Evolutionary conservation across 306 rosid species (phyloP).

Genomic region (Malus fusca): DNA sequence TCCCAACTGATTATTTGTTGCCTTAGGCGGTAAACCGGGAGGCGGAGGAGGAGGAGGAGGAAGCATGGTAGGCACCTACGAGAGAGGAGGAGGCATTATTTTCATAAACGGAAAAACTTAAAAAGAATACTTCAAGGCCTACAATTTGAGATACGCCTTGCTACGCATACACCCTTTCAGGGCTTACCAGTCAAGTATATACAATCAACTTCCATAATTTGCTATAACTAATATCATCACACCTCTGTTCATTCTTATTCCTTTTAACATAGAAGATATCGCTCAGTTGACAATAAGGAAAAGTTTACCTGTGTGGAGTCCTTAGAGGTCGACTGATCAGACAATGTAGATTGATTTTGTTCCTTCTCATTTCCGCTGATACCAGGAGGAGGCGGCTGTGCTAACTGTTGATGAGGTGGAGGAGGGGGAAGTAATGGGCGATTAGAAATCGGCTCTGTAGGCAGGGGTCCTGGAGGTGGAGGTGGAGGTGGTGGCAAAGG

Average conservation of each 20-base stretch:
- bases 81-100: conserved; percentile 19
- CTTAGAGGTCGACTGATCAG: conserved; percentile 51
- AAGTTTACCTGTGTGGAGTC: conserved; percentile 53
- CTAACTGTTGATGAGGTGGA: conserved; percentile 59
- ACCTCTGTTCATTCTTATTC: not conserved
- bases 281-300: not conserved
- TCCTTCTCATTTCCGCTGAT: conserved; percentile 48
- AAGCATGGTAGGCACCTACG: conserved; percentile 53
- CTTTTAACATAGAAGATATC: conserved; percentile 4
- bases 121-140: not conserved
- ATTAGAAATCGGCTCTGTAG: conserved; percentile 57
- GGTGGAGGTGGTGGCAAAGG: conserved; percentile 86
- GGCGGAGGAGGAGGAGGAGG: conserved; percentile 96
- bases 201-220: conserved; percentile 1
- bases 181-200: conserved; percentile 1
- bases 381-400: conserved; percentile 69
- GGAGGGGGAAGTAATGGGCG: conserved; percentile 66
- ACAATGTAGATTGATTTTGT: conserved; percentile 41
- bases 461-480: conserved; percentile 97
- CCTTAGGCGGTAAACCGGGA: conserved; percentile 52
- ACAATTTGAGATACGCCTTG: not conserved
- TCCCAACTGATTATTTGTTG: conserved; percentile 48
- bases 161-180: not conserved
- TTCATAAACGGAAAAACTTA: not conserved
- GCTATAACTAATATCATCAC: not conserved